phyloP scores from a whole-genome alignment of 148 eudicot genomes.

The Rhododendron simsii region DNA sequence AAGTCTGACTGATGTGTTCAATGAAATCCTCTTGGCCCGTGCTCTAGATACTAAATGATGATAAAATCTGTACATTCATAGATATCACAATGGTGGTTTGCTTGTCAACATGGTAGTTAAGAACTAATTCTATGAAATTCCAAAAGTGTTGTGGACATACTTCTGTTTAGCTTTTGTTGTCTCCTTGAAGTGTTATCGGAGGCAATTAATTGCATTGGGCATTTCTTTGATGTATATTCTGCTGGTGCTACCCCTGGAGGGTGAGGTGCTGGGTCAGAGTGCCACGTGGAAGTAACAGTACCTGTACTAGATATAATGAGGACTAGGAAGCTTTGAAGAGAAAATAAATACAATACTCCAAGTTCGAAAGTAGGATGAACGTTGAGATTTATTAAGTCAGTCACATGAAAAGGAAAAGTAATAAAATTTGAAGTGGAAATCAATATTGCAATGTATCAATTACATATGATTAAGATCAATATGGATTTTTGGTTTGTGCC shows the following conservation, averaged over 20 bases:
- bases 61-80: background rate
- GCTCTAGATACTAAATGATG: background rate
- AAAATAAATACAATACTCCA: background rate
- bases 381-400: background rate
- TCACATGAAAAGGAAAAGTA: background rate
- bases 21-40: background rate
- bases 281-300: background rate
- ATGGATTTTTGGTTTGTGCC: background rate
- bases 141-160: background rate
- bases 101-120: background rate
- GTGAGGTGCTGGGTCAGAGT: background rate
- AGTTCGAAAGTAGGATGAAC: background rate
- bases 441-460: background rate
- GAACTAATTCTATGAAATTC: background rate
- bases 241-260: background rate
- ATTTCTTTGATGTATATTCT: background rate
- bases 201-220: background rate
- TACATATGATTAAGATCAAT: background rate
- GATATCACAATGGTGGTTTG: background rate
- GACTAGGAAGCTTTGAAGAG: background rate
- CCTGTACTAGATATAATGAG: background rate
- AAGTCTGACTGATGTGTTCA: background rate
- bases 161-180: background rate
- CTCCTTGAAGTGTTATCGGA: background rate
- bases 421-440: background rate